Evolutionary conservation across 208 protist species (phyloP).

Genomic region (Trypanosoma melophagium): DNA sequence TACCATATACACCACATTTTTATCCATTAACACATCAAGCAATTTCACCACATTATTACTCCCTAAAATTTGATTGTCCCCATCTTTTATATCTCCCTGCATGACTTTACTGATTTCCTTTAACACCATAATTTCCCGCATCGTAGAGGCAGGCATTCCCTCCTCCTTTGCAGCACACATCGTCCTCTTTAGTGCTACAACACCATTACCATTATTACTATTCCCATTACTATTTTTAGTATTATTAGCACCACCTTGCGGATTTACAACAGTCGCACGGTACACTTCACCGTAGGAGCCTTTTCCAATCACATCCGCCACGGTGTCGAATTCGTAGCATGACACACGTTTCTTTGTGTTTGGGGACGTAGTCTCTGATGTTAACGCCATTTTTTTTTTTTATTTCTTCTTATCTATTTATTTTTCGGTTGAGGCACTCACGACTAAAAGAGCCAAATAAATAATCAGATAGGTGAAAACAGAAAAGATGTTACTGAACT

Average conservation of each 20-base stretch:
- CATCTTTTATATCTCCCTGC: too few relatives aligned
- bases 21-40: conserved; percentile 93
- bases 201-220: not conserved
- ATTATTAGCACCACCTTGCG: not conserved
- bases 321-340: conserved; percentile 45
- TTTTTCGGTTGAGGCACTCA: conserved; percentile 9
- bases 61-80: conserved; percentile 5
- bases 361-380: not conserved
- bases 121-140: conserved; percentile 91
- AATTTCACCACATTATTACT: conserved; percentile 46
- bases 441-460: too few relatives aligned
- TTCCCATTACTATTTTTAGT: not conserved
- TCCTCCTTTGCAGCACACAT: conserved; percentile 66
- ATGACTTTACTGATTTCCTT: conserved; percentile 79
- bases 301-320: conserved; percentile 93
- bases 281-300: conserved; percentile 97
- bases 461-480: too few relatives aligned
- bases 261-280: conserved; percentile 52
- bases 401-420: conserved; percentile 1
- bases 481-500: too few relatives aligned
- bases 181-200: conserved; percentile 85
- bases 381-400: not conserved
- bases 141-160: conserved; percentile 80
- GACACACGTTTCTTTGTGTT: conserved; percentile 19
- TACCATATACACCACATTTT: conserved; percentile 91